phyloP scores from a whole-genome alignment of 768 basidiomycete species.

The Cystofilobasidium ferigula region DNA sequence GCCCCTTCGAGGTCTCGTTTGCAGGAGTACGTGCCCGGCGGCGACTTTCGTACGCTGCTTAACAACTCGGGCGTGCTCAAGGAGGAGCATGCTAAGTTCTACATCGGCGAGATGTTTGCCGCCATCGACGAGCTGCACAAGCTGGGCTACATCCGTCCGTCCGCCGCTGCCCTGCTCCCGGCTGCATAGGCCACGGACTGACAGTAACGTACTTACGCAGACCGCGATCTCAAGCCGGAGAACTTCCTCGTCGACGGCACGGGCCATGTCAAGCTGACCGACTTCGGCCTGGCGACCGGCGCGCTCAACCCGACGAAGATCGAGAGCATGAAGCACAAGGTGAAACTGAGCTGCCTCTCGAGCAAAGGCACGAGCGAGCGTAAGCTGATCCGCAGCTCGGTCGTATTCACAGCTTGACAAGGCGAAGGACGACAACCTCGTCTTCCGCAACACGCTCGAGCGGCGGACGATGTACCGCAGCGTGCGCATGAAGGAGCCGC shows the following conservation, averaged over 20 bases:
- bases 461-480: constrained; percentile 89
- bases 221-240: constrained; percentile 42
- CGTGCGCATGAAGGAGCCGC: constrained; percentile 74
- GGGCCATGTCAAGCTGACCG: constrained; percentile 90
- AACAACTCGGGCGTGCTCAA: constrained; percentile 97
- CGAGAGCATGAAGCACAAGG: constrained; percentile 87
- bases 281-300: constrained; percentile 95
- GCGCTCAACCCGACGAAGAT: constrained; percentile 88
- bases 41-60: constrained; percentile 91
- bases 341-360: constrained; percentile 40
- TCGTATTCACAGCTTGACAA: constrained; percentile 62
- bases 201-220: neutral
- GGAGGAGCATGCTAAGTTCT: constrained; percentile 92
- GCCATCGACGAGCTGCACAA: constrained; percentile 89
- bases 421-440: constrained; percentile 82
- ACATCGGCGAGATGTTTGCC: constrained; percentile 96
- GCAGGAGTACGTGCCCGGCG: constrained; percentile 88
- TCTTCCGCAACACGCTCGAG: constrained; percentile 85
- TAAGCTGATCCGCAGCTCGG: neutral
- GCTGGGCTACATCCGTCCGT: constrained; percentile 80
- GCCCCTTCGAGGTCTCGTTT: constrained; percentile 6
- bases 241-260: constrained; percentile 93
- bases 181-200: neutral
- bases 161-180: neutral
- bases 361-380: no score